Conservation (phyloP, 495 filamentous ascomycete species). For the Lineolata rhizophorae region DNA sequence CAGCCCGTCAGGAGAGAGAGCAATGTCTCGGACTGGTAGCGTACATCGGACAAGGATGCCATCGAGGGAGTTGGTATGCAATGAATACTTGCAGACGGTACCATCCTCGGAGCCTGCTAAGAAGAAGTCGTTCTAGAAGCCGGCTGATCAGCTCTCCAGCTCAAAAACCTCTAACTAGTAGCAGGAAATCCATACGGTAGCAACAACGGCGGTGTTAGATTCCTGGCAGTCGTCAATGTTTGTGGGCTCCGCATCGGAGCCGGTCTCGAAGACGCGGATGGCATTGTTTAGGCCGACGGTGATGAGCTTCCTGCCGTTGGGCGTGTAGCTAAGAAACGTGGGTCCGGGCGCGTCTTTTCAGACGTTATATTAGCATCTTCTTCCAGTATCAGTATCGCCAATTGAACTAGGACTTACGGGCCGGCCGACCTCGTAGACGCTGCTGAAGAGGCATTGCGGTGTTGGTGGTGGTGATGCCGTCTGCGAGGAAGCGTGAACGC, state of each 20-base stretch:
- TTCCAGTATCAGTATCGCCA: no score
- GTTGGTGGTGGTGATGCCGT: no score
- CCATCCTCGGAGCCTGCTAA: conserved; percentile 82
- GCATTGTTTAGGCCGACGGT: conserved; percentile 82
- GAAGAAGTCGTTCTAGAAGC: conserved; percentile 50
- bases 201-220: conserved; percentile 52
- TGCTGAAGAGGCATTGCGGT: conserved; percentile 4
- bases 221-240: conserved; percentile 79
- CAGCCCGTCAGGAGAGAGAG: conserved; percentile 56
- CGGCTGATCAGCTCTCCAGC: conserved; percentile 1
- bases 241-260: conserved; percentile 70
- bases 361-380: neutral
- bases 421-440: conserved; percentile 22
- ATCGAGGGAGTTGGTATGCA: conserved; percentile 53
- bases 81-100: conserved; percentile 68
- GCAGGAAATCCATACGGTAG: conserved; percentile 36
- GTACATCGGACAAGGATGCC: conserved; percentile 61
- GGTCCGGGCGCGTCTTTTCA: conserved; percentile 47
- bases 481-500: no score
- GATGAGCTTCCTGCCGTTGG: conserved; percentile 44
- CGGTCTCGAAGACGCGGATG: conserved; percentile 75
- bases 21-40: conserved; percentile 67
- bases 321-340: conserved; percentile 44
- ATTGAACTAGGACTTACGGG: conserved; percentile 18
- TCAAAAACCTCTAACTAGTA: neutral